These are phyloP conservation scores for Kuraishia piskuri DNA, from an alignment of 805 yeast genomes.

Conservation along the genomic window DNA sequence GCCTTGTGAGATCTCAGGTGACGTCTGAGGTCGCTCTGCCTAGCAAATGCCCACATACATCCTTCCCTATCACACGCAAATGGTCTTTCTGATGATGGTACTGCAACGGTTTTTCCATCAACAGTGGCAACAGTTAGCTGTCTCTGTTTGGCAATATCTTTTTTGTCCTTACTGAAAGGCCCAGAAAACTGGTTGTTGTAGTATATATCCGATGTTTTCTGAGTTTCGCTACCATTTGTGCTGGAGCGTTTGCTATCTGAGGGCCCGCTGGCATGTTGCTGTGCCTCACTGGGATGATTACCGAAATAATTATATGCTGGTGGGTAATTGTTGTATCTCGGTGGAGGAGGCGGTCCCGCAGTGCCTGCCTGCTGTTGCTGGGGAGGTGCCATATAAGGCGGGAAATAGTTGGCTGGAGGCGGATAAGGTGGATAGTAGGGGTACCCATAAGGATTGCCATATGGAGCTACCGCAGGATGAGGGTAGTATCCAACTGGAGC, in stretches of 20 bases:
- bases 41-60: slow-evolving; percentile 51
- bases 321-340: slow-evolving; percentile 1
- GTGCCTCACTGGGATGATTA: not conserved
- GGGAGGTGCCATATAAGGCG: not conserved
- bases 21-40: slow-evolving; percentile 62
- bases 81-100: slow-evolving; percentile 3
- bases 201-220: not conserved
- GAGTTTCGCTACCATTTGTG: not conserved
- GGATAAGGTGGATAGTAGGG: slow-evolving; percentile 1
- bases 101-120: not conserved
- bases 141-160: not conserved
- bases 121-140: not conserved
- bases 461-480: not conserved
- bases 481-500: not conserved
- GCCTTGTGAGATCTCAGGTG: slow-evolving; percentile 58
- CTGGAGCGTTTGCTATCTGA: not conserved
- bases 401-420: not conserved
- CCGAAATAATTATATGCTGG: slow-evolving; percentile 2
- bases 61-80: slow-evolving; percentile 3
- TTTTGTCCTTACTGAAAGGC: not conserved
- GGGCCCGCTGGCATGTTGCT: slow-evolving; percentile 1
- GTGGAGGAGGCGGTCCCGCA: not conserved
- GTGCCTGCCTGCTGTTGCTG: not conserved
- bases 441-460: not conserved
- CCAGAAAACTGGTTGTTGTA: not conserved